Evolutionary conservation across 2,329 filamentous ascomycete genomes (phyloP).

Genomic region (Acrocalymma vagum): DNA sequence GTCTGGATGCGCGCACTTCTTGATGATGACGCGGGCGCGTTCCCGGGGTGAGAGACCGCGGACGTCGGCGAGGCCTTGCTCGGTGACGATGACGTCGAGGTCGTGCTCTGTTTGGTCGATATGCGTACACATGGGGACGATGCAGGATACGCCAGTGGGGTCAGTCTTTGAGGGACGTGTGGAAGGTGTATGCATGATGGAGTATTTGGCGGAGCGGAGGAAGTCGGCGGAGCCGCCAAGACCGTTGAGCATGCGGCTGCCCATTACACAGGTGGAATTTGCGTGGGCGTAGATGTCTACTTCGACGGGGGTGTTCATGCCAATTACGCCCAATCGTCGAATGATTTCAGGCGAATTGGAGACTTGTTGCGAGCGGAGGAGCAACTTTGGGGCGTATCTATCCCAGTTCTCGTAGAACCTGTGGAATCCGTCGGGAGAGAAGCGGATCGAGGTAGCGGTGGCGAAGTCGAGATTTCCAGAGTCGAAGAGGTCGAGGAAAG

Average conservation of each 20-base stretch:
- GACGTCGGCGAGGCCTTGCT: slow-evolving; percentile 83
- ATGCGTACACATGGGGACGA: slow-evolving; percentile 94
- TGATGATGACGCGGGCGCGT: slow-evolving; percentile 83
- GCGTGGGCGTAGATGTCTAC: slow-evolving; percentile 95
- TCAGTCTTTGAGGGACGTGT: slow-evolving; percentile 83
- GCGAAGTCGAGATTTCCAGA: slow-evolving; percentile 87
- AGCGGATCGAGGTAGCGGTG: slow-evolving; percentile 87
- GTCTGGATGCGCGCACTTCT: slow-evolving; percentile 85
- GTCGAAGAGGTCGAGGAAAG: slow-evolving; percentile 92
- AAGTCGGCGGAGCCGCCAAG: slow-evolving; percentile 85
- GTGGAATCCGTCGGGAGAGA: slow-evolving; percentile 89
- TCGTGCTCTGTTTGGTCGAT: slow-evolving; percentile 94
- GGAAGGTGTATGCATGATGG: slow-evolving; percentile 92
- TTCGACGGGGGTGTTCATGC: slow-evolving; percentile 95
- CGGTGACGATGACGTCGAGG: slow-evolving; percentile 84
- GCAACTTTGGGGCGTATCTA: slow-evolving; percentile 79
- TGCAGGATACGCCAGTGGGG: slow-evolving; percentile 82
- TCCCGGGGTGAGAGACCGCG: slow-evolving; percentile 81
- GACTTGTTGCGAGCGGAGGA: slow-evolving; percentile 86
- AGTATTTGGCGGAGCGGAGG: slow-evolving; percentile 80
- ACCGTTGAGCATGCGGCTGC: slow-evolving; percentile 86
- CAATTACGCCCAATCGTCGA: slow-evolving; percentile 83
- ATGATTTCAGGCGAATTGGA: slow-evolving; percentile 93
- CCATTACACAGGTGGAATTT: slow-evolving; percentile 90
- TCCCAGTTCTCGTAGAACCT: slow-evolving; percentile 91